phyloP scores from a whole-genome alignment of 2,329 filamentous ascomycete genomes.

The Stemphylium beticola region DNA sequence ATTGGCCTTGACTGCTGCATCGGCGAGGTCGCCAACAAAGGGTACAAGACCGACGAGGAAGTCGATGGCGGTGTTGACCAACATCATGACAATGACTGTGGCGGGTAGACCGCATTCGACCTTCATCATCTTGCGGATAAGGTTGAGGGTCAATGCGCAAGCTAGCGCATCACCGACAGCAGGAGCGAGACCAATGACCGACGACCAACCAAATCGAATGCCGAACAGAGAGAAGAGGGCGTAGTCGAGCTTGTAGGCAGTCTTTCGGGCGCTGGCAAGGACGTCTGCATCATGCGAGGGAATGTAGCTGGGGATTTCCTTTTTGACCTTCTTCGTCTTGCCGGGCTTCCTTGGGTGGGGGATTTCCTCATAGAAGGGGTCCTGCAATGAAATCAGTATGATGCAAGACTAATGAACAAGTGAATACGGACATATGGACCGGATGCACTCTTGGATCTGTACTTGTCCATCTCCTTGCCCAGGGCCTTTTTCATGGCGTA shows the following conservation, averaged over 20 bases:
- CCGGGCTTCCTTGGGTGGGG: constrained; percentile 73
- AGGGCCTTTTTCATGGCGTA: constrained; percentile 59
- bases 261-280: constrained; percentile 83
- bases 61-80: constrained; percentile 78
- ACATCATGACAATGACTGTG: constrained; percentile 71
- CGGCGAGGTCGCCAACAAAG: constrained; percentile 75
- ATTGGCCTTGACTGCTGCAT: constrained; percentile 76
- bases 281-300: constrained; percentile 81
- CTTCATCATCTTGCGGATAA: constrained; percentile 73
- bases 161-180: constrained; percentile 61
- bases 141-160: constrained; percentile 64
- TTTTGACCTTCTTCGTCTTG: constrained; percentile 83
- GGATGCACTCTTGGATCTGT: constrained; percentile 51
- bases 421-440: constrained; percentile 49
- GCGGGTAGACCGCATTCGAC: constrained; percentile 77
- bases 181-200: constrained; percentile 83
- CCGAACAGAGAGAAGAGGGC: constrained; percentile 81
- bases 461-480: constrained; percentile 55
- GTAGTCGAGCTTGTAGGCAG: constrained; percentile 86
- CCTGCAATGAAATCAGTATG: constrained; percentile 58
- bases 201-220: constrained; percentile 86
- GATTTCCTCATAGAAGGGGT: constrained; percentile 87
- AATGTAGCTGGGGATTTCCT: constrained; percentile 81
- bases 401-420: neutral
- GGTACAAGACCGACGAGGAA: constrained; percentile 77